Evolutionary conservation across 805 yeast genomes (phyloP), one percentile per base, ranked within the genome.

Genomic region (Zygosaccharomyces bisporus): DNA sequence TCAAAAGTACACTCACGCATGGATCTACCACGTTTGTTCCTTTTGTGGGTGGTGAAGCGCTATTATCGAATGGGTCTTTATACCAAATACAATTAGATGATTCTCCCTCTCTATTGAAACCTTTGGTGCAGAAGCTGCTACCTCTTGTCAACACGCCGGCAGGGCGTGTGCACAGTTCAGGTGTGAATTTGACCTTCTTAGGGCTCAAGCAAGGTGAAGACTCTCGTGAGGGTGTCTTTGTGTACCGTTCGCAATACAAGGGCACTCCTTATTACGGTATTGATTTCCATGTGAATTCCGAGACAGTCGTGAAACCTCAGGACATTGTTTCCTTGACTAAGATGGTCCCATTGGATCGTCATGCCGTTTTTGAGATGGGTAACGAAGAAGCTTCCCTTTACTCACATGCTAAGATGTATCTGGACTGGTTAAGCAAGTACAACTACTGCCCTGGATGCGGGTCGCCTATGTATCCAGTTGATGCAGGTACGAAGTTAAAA

Each of bases 401-500:
- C 51, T 82, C 95, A 2, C 93, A 90, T 58, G 91, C 86, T 0
- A 79, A 83, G 46, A 87, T 85, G 81, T 85, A 80, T 58, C 58
- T 89, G 43, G 95, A 90, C 63, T 91, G 97, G 96, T 70, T 86
- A 37, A 63, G 67, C 43, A 78, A 87, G 41, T 85, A 84, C 57
- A 71, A 73, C 45, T 83, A 74, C 64, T 91, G 98, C 60, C 90
- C 91, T 5, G 91, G 93, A 0, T 91, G 98, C 69, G 97, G 96
- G 0, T 58, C 74, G 0, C 65, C 61, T 32, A 78, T 80, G 12
- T 69, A 78, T 10, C 81, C 86, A 2, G 71, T 81, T 5, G 79
- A 82, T 52, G 84, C 81, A 0, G 91, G 93, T 0, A 80, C 86
- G 0, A 77, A 80, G 58, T 56, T 81, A 34, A 44, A 53, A 9